phyloP scores from a whole-genome alignment of 2,329 filamentous ascomycete genomes.

The Ustilaginoidea virens region DNA sequence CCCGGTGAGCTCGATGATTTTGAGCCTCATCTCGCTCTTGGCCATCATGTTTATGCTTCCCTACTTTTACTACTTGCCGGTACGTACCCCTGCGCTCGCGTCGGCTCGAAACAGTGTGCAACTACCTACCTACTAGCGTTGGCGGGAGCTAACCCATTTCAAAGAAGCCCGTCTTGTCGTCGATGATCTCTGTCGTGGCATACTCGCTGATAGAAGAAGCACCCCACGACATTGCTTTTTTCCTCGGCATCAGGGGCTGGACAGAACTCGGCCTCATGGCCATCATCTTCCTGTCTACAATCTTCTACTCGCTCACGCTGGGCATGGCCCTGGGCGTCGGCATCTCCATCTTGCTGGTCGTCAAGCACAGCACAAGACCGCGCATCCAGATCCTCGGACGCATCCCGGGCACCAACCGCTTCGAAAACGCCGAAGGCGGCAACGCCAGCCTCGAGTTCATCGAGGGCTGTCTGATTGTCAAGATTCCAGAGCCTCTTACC shows the following conservation, averaged over 20 bases:
- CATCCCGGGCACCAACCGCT: slow-evolving; percentile 66
- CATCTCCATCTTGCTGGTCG: slow-evolving; percentile 75
- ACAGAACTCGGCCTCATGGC: slow-evolving; percentile 76
- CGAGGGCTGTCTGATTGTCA: slow-evolving; percentile 86
- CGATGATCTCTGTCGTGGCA: slow-evolving; percentile 91
- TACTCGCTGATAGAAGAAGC: slow-evolving; percentile 92
- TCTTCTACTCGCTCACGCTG: slow-evolving; percentile 86
- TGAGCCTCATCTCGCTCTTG: slow-evolving; percentile 69
- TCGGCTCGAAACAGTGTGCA: no score
- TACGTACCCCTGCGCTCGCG: slow-evolving; percentile 28
- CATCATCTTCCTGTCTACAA: slow-evolving; percentile 78
- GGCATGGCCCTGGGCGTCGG: slow-evolving; percentile 92
- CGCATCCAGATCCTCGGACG: slow-evolving; percentile 93
- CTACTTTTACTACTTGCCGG: slow-evolving; percentile 91
- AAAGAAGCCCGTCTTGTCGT: slow-evolving; percentile 80
- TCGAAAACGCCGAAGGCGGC: slow-evolving; percentile 70
- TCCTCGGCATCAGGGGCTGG: slow-evolving; percentile 72
- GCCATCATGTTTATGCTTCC: slow-evolving; percentile 72
- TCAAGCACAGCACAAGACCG: slow-evolving; percentile 79
- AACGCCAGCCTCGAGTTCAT: slow-evolving; percentile 69
- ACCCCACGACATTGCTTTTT: slow-evolving; percentile 83
- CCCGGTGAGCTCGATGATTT: slow-evolving; percentile 81
- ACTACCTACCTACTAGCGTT: no score
- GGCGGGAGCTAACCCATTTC: not conserved
- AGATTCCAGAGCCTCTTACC: slow-evolving; percentile 90